Base-by-base conservation (phyloP, 495 filamentous ascomycete species). In the Neurospora sp. region DNA sequence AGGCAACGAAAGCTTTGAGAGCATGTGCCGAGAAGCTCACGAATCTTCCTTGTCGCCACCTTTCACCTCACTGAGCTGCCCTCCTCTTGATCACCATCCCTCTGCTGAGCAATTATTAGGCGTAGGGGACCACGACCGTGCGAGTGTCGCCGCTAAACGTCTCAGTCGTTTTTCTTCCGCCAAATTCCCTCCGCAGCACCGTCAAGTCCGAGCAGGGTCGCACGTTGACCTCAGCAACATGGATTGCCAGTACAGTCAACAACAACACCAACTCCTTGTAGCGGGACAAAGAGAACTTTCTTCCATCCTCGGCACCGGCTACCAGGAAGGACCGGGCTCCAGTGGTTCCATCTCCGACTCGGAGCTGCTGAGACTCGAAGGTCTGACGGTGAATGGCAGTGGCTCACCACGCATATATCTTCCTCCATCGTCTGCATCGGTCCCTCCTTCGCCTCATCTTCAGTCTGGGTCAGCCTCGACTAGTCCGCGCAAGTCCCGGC, bases 281-380 rank as follows among this genome's bases (percentile, higher is more conserved):
- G 53, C 53, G 1, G 53, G 27, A 72, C 70, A 39, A 53, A 69
- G 42, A 70, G 48, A 72, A 16, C 12, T 40, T 48, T 35, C 27
- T 35, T 65, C 53, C 53, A 65, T 65, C 53, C 53, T 65, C 42
- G 40, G n/a, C 44, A 68, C 42, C 65, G 10, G 73, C 39, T 73
- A 72, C 68, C 37, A 69, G 35, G 74, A 75, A 17, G 35, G 37
- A 9, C 70, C 79, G 3, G 76, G 78, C 17, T 65, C 53, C 53
- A 73, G 75, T 31, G 82, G 80, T 38, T 83, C 84, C 40, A 82
- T 85, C 71, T 85, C 84, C 16, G 83, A 85, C 74, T 84, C 83
- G 40, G 83, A 86, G 74, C 75, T 86, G 35, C 80, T 84, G 3
- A 81, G 80, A 61, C 76, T 86, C 44, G 84, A 86, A 72, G 83